Percentiles rank a stretch among this genome's conserved stretches.
phyloP scores from a whole-genome alignment of 1,139 yeast species.

The Yamadazyma atmosphaerica region DNA sequence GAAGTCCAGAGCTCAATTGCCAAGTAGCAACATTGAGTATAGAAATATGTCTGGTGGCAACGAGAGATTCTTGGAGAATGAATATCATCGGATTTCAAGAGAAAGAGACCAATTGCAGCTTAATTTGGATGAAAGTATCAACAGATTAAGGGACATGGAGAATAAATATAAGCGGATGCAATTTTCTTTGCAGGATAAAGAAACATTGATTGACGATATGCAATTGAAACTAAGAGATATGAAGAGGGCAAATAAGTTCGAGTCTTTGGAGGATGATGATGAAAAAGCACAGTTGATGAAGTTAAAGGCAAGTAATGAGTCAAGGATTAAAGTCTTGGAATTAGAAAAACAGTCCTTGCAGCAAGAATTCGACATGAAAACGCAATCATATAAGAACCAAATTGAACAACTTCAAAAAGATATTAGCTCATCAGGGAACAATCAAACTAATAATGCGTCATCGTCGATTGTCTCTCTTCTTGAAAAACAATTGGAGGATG shows the following conservation, averaged over 20 bases:
- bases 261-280: slow-evolving; percentile 26
- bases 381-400: slow-evolving; percentile 24
- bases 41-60: slow-evolving; percentile 1
- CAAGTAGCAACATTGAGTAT: slow-evolving; percentile 2
- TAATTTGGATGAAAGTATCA: slow-evolving; percentile 14
- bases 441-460: slow-evolving; percentile 5
- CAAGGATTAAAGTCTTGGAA: slow-evolving; percentile 34
- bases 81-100: slow-evolving; percentile 17
- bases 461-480: slow-evolving; percentile 27
- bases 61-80: slow-evolving; percentile 13
- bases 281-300: slow-evolving; percentile 32
- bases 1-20: slow-evolving; percentile 5
- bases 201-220: slow-evolving; percentile 29
- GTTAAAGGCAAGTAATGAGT: slow-evolving; percentile 32
- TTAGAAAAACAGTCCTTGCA: slow-evolving; percentile 35
- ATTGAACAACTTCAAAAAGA: slow-evolving; percentile 18
- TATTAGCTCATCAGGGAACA: slow-evolving; percentile 3
- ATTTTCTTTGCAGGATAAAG: slow-evolving; percentile 28
- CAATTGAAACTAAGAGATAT: slow-evolving; percentile 27
- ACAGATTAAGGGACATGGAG: slow-evolving; percentile 20
- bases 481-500: slow-evolving; percentile 36
- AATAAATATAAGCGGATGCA: slow-evolving; percentile 27
- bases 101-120: slow-evolving; percentile 20
- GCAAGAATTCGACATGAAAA: slow-evolving; percentile 32
- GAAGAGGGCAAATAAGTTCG: slow-evolving; percentile 23